Evolutionary conservation across 306 rosid species (phyloP).

Genomic region (Cicer arietinum): DNA sequence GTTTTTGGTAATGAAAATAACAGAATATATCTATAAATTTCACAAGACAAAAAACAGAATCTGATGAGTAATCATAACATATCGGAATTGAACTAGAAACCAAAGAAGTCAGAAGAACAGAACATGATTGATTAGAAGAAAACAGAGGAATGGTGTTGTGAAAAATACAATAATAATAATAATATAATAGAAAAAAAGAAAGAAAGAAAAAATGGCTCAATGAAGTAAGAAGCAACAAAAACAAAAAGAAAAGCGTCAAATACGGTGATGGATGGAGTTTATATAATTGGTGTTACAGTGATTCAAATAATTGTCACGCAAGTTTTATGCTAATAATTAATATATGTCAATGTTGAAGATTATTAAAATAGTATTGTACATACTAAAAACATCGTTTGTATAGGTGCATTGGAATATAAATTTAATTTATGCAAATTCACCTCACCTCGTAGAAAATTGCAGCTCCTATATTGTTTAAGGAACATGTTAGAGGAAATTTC

Average conservation of each 20-base stretch:
- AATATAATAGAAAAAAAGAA: neutral
- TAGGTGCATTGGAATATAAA: slow-evolving; percentile 31
- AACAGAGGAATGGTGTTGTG: slow-evolving; percentile 30
- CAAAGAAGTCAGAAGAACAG: slow-evolving; percentile 35
- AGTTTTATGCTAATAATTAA: neutral
- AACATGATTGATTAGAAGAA: slow-evolving; percentile 31
- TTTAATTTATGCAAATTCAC: neutral
- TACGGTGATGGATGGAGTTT: slow-evolving; percentile 34
- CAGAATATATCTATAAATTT: slow-evolving; percentile 13
- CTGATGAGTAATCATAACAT: slow-evolving; percentile 28
- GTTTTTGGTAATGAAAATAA: slow-evolving; percentile 12
- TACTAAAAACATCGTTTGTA: no score
- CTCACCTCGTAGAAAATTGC: slow-evolving; percentile 22
- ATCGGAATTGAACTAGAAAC: slow-evolving; percentile 11
- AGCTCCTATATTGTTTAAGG: slow-evolving; percentile 7
- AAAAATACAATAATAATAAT: neutral
- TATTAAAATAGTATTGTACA: neutral
- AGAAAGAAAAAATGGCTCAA: slow-evolving; percentile 8
- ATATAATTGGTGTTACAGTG: slow-evolving; percentile 29
- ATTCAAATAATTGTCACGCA: slow-evolving; percentile 36
- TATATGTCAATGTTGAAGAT: neutral
- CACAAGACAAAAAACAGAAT: neutral
- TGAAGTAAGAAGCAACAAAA: slow-evolving; percentile 39
- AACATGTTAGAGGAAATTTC: slow-evolving; percentile 63
- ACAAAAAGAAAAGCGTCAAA: slow-evolving; percentile 43